Base-by-base conservation (phyloP, 441 rosid species). In the Syzygium syzygioides region DNA sequence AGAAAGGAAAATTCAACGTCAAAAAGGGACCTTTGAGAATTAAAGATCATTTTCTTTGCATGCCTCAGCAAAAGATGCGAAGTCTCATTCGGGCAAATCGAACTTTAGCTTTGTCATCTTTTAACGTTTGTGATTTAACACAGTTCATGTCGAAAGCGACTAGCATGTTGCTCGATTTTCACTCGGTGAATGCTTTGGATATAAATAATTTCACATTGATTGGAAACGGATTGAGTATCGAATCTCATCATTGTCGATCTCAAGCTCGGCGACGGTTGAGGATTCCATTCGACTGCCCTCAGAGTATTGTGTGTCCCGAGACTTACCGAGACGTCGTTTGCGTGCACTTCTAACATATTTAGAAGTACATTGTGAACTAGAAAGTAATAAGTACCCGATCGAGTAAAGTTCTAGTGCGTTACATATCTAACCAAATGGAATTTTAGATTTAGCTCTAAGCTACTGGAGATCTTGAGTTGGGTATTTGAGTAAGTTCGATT, bases 331-430 rank as follows among this genome's bases (percentile, higher is more conserved):
- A 76, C 0, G 5, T 30, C 76, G 2, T 64, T 0, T 64, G 0
- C 11, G 9, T 0, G 1, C 11, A 30, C 12, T 17, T 64, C 37
- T 64, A 14, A 0, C 3, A 11, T 30, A 30, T 64, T 64, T 4
- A 8, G 34, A 64, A 64, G 6, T 4, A 30, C 41, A 1, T 64
- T 3, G 0, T 3, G 9, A 64, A 7, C 12, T 64, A 64, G 37
- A 0, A 15, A 64, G 10, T 62, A 62, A 62, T 8, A 14, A 62
- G 14, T 13, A n/a, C 14, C 0, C 0, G 1, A 64, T 64, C 19
- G 23, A 64, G 34, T 64, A 64, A 30, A 64, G 2, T 30, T 64
- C 1, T 1, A 30, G 41, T 30, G 76, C 41, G 7, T 30, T 1
- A 15, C 41, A 64, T 64, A 8, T 64, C 23, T 64, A 17, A 19